Percentiles rank a stretch among this genome's conserved stretches.
Evolutionary conservation across 1,284 basidiomycete species (phyloP).

Genomic region (Puccinia hordei): DNA sequence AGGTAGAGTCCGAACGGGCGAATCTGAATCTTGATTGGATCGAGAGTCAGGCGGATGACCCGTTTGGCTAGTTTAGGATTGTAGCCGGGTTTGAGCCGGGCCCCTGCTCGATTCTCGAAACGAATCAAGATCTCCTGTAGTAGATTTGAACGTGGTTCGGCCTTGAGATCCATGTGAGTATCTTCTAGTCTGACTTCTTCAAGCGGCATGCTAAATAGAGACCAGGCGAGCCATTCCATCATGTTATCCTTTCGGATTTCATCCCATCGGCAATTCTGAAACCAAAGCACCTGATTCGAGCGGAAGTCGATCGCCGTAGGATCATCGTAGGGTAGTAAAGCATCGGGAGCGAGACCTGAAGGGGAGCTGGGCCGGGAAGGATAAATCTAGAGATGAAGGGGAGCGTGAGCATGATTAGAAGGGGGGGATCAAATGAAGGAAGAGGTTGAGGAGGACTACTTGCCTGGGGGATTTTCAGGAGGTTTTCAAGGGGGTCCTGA

Average conservation of each 20-base stretch:
- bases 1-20: slow-evolving; percentile 53
- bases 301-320: slow-evolving; percentile 33
- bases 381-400: background rate
- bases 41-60: slow-evolving; percentile 58
- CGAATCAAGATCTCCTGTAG: slow-evolving; percentile 55
- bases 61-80: slow-evolving; percentile 43
- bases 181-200: slow-evolving; percentile 55
- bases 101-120: slow-evolving; percentile 57
- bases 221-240: slow-evolving; percentile 58
- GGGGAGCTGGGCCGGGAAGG: slow-evolving; percentile 3
- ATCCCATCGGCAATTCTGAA: slow-evolving; percentile 39
- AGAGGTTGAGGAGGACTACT: too few species aligned
- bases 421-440: background rate
- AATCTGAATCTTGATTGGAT: slow-evolving; percentile 55
- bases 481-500: background rate
- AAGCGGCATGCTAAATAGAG: slow-evolving; percentile 55
- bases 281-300: slow-evolving; percentile 37
- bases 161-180: slow-evolving; percentile 16
- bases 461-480: slow-evolving; percentile 13
- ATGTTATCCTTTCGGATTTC: slow-evolving; percentile 54
- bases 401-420: background rate
- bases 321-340: slow-evolving; percentile 26
- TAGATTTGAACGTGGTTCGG: slow-evolving; percentile 53
- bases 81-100: slow-evolving; percentile 53
- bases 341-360: background rate